These are phyloP conservation scores for Carex kokanica DNA, from an alignment of 176 grass and related monocot genomes.

Conservation along the genomic window DNA sequence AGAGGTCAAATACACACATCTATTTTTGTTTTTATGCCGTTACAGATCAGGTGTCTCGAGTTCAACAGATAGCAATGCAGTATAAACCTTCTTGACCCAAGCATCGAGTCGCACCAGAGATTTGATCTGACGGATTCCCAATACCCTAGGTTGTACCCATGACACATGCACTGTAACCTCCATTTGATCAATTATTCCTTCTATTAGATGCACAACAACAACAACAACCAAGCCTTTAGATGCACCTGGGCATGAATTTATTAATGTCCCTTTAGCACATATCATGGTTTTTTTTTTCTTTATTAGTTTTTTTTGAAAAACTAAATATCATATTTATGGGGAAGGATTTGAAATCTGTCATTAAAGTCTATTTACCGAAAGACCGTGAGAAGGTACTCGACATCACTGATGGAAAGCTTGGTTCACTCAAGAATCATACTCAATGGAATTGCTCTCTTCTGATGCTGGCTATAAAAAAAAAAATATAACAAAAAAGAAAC, in stretches of 20 bases:
- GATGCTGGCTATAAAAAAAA: constrained; percentile 47
- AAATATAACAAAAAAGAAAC: constrained; percentile 24
- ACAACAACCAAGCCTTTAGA: constrained; percentile 27
- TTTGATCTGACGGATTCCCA: constrained; percentile 63
- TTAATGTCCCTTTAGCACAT: neutral
- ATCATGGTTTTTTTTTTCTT: neutral
- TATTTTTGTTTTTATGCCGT: constrained; percentile 34
- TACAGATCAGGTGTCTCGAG: constrained; percentile 70
- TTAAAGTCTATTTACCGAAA: constrained; percentile 57
- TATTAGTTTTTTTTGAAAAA: neutral
- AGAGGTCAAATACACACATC: neutral
- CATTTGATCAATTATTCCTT: constrained; percentile 83
- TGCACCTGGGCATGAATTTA: constrained; percentile 50
- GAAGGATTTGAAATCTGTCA: constrained; percentile 14
- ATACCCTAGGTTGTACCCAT: constrained; percentile 55
- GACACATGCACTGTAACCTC: constrained; percentile 59
- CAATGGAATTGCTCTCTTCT: constrained; percentile 77
- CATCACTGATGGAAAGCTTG: constrained; percentile 57
- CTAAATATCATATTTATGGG: neutral
- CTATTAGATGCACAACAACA: constrained; percentile 59
- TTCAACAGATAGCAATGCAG: constrained; percentile 61
- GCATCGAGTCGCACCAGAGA: constrained; percentile 53
- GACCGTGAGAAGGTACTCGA: constrained; percentile 69
- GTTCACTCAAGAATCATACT: constrained; percentile 55
- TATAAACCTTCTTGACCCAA: constrained; percentile 65